Evolutionary conservation across 768 basidiomycete genomes (phyloP).

Genomic region (Cystobasidium ongulense): DNA sequence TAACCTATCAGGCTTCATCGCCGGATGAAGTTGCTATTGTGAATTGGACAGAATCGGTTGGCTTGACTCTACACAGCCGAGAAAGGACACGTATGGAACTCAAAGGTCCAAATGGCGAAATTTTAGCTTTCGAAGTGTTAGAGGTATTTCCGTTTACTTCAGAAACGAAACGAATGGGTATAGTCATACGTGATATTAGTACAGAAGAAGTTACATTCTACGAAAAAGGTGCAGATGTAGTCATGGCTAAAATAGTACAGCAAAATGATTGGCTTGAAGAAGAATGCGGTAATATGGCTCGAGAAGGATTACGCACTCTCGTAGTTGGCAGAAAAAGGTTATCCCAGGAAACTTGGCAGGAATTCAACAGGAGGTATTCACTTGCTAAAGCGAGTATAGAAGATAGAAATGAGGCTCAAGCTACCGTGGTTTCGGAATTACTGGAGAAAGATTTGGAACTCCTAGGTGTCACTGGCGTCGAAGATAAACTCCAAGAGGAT

Average conservation of each 20-base stretch:
- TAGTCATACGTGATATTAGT: constrained; percentile 72
- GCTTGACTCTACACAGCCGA: constrained; percentile 75
- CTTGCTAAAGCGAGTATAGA: constrained; percentile 72
- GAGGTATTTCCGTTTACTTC: constrained; percentile 97
- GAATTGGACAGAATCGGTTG: constrained; percentile 90
- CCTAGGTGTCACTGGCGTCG: constrained; percentile 91
- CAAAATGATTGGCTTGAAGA: constrained; percentile 99
- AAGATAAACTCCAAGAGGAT: constrained; percentile 96
- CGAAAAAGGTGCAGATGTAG: constrained; percentile 97
- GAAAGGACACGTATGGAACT: constrained; percentile 86
- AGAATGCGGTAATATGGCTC: constrained; percentile 95
- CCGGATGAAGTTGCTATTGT: constrained; percentile 99
- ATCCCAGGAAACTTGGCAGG: constrained; percentile 58
- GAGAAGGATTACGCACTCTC: constrained; percentile 87
- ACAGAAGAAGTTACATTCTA: constrained; percentile 76
- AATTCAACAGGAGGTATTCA: constrained; percentile 65
- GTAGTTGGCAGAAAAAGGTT: constrained; percentile 80
- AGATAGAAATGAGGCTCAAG: constrained; percentile 68
- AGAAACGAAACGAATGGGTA: constrained; percentile 98
- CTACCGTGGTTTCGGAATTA: constrained; percentile 60
- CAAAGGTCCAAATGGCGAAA: constrained; percentile 59
- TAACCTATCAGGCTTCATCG: constrained; percentile 97
- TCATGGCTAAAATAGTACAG: constrained; percentile 90
- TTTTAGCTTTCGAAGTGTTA: constrained; percentile 70
- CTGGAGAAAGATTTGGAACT: constrained; percentile 86